phyloP scores from a whole-genome alignment of 805 yeast genomes.

The Candida mattraensis region DNA sequence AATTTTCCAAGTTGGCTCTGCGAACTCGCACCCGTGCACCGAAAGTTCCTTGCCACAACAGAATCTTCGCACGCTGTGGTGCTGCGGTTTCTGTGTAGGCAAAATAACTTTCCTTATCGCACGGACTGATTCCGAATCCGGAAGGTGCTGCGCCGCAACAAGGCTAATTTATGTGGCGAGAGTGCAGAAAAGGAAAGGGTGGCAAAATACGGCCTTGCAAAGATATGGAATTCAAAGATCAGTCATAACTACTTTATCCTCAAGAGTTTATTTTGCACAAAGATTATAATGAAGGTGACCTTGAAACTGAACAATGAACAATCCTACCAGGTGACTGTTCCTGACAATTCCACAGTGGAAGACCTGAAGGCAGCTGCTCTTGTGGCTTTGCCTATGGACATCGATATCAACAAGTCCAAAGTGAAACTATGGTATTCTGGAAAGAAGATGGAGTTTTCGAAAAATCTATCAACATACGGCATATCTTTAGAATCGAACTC shows the following conservation, averaged over 20 bases:
- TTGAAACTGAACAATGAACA: constrained; percentile 38
- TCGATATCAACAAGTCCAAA: constrained; percentile 12
- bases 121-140: constrained; percentile 2
- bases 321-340: constrained; percentile 45
- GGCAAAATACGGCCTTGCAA: constrained; percentile 16
- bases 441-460: constrained; percentile 31
- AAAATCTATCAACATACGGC: constrained; percentile 27
- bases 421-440: constrained; percentile 36
- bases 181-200: constrained; percentile 17
- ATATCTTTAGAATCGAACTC: constrained; percentile 29
- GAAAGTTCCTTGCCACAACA: too few relatives aligned
- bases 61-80: too few relatives aligned
- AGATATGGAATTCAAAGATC: constrained; percentile 5
- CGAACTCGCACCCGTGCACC: constrained; percentile 8
- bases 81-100: too few relatives aligned
- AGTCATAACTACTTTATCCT: neutral
- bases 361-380: constrained; percentile 48
- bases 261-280: neutral
- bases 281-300: constrained; percentile 44
- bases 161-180: constrained; percentile 9
- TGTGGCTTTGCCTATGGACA: constrained; percentile 36
- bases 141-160: constrained; percentile 9
- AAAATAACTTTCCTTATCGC: constrained; percentile 11
- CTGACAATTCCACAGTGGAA: constrained; percentile 52
- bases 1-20: constrained; percentile 6